Percentiles rank a stretch among this genome's conserved stretches.
Conservation (phyloP, 176 grass and related monocot genomes). For the Luzula sylvatica region DNA sequence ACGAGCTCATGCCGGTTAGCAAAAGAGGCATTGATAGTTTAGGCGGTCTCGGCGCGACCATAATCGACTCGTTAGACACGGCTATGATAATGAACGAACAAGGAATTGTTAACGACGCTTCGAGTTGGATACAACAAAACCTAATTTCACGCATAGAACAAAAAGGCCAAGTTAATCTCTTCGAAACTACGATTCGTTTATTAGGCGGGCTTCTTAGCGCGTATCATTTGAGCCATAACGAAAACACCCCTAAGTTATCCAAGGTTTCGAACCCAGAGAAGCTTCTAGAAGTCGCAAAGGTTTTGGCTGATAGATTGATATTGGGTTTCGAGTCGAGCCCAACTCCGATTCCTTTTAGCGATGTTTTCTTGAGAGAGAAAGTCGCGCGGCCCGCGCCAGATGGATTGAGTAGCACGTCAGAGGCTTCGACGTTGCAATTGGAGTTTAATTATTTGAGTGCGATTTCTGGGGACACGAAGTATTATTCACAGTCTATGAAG, state of each 20-base stretch:
- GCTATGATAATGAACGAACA: slow-evolving; percentile 93
- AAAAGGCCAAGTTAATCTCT: slow-evolving; percentile 96
- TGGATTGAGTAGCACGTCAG: slow-evolving; percentile 90
- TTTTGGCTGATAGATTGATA: slow-evolving; percentile 73
- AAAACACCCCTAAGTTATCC: slow-evolving; percentile 24
- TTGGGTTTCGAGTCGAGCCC: slow-evolving; percentile 83
- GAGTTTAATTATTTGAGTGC: slow-evolving; percentile 94
- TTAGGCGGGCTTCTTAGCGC: slow-evolving; percentile 98
- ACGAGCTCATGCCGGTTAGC: slow-evolving; percentile 89
- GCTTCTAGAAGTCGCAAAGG: slow-evolving; percentile 68
- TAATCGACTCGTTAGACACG: slow-evolving; percentile 89
- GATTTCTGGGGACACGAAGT: slow-evolving; percentile 83
- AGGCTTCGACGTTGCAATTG: slow-evolving; percentile 80
- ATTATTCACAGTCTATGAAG: slow-evolving; percentile 75
- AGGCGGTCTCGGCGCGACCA: slow-evolving; percentile 83
- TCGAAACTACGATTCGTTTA: slow-evolving; percentile 94
- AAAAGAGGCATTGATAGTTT: slow-evolving; percentile 75
- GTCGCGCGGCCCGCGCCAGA: slow-evolving; percentile 74
- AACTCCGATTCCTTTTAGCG: slow-evolving; percentile 86
- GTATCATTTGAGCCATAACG: slow-evolving; percentile 71
- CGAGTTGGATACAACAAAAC: slow-evolving; percentile 76
- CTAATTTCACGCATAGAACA: slow-evolving; percentile 61
- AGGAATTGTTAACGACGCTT: slow-evolving; percentile 66
- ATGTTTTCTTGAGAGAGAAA: slow-evolving; percentile 74
- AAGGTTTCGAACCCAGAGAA: slow-evolving; percentile 43